Evolutionary conservation across 306 rosid genomes (phyloP).

Genomic region (barrel medic (Medicago truncatula)): MtrunA17r5.0-ANR NC_053047.1:4179001-4179500

Average conservation of each 20-base stretch:
- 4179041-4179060: no score
- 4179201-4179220: not conserved
- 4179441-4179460: no score
- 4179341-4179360: not conserved
- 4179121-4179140: not conserved
- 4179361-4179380: slow-evolving; percentile 10
- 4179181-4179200: no score
- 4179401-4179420: not conserved
- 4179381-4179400: not conserved
- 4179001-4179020: no score
- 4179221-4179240: slow-evolving; percentile 3
- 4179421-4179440: not conserved
- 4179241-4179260: not conserved
- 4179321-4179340: slow-evolving; percentile 5
- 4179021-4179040: no score
- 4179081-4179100: not conserved
- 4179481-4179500: not conserved
- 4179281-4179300: not conserved
- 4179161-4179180: no score
- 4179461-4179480: no score
- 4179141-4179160: not conserved
- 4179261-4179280: not conserved
- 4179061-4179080: no score
- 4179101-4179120: not conserved
- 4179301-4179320: slow-evolving; percentile 16